Conservation (phyloP, 2,329 filamentous ascomycete genomes). For the Colletotrichum musae region DNA sequence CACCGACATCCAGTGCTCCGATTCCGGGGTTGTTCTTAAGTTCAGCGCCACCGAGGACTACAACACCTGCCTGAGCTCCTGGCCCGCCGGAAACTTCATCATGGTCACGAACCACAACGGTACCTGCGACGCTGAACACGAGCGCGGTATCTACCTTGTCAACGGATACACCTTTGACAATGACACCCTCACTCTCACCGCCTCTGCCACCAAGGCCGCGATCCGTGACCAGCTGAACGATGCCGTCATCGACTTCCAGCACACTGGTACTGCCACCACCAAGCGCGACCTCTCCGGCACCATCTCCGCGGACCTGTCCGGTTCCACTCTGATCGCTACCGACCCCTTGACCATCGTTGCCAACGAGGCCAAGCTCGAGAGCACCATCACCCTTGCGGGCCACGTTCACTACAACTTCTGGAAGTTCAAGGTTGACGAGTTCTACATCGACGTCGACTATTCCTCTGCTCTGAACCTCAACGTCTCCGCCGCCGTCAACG, state of each 20-base stretch:
- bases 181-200: constrained; percentile 27
- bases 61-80: constrained; percentile 41
- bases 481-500: constrained; percentile 52
- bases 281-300: constrained; percentile 32
- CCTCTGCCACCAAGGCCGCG: constrained; percentile 18
- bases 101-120: constrained; percentile 59
- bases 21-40: constrained; percentile 36
- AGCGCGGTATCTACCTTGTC: constrained; percentile 57
- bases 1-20: constrained; percentile 32
- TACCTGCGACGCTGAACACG: constrained; percentile 54
- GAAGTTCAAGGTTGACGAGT: constrained; percentile 48
- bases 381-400: constrained; percentile 56
- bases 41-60: constrained; percentile 41
- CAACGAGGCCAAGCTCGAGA: constrained; percentile 51
- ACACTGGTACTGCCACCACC: constrained; percentile 33
- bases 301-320: constrained; percentile 32
- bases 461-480: constrained; percentile 49
- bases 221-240: constrained; percentile 39
- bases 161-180: constrained; percentile 36
- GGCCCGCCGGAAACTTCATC: constrained; percentile 47
- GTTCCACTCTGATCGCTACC: constrained; percentile 29
- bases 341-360: constrained; percentile 53
- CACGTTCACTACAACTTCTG: constrained; percentile 57
- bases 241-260: constrained; percentile 38
- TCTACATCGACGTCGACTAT: constrained; percentile 59